phyloP scores from a whole-genome alignment of 1,139 yeast genomes.

The Pneumocystis oryctolagi region DNA sequence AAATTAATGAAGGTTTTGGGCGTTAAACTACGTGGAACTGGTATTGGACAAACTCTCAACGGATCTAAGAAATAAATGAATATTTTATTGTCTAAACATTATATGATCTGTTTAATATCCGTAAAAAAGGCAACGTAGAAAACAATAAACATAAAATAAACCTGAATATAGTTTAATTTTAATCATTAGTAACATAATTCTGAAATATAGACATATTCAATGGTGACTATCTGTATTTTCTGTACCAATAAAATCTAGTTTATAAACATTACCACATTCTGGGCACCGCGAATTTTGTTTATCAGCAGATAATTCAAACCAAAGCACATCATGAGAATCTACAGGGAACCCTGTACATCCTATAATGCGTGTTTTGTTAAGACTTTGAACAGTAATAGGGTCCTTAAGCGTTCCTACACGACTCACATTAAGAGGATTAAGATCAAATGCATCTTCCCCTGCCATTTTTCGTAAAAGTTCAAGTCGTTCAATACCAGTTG shows the following conservation, averaged over 20 bases:
- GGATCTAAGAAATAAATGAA: constrained; percentile 44
- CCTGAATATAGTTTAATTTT: neutral
- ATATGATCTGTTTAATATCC: neutral
- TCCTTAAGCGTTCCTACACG: constrained; percentile 79
- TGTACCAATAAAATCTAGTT: constrained; percentile 67
- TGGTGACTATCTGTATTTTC: neutral
- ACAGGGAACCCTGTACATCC: constrained; percentile 97
- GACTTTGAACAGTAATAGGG: constrained; percentile 81
- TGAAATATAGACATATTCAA: neutral
- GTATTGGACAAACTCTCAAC: constrained; percentile 80
- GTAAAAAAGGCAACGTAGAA: neutral
- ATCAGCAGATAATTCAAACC: constrained; percentile 73
- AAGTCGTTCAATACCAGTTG: constrained; percentile 96
- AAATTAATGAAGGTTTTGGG: constrained; percentile 44
- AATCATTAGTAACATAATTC: neutral
- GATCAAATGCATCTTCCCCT: constrained; percentile 91
- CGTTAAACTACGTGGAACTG: constrained; percentile 88
- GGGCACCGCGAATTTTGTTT: constrained; percentile 87
- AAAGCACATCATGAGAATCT: constrained; percentile 62
- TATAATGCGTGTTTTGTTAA: constrained; percentile 85
- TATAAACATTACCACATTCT: constrained; percentile 96
- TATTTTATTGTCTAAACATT: neutral
- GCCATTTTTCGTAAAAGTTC: constrained; percentile 88
- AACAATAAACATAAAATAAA: neutral
- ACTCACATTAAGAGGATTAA: constrained; percentile 71